Percentiles rank a stretch among this genome's conserved stretches.
These are phyloP conservation scores for Nyssa sinensis DNA, from an alignment of 148 eudicot species.

Conservation along the genomic window DNA sequence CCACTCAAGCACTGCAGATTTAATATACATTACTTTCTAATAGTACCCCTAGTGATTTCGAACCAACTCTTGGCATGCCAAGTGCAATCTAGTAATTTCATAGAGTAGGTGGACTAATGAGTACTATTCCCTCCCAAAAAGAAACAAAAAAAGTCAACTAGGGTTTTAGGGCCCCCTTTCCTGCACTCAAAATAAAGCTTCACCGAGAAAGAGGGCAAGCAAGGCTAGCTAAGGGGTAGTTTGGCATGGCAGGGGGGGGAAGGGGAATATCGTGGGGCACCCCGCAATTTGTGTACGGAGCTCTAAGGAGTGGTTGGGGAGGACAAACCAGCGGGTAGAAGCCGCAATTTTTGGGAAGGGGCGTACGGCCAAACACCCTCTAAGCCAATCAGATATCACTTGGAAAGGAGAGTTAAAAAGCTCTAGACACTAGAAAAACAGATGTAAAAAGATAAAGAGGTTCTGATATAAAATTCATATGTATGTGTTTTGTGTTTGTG, in stretches of 20 bases:
- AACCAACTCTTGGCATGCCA: background rate
- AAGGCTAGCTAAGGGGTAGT: background rate
- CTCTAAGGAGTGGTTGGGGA: no score
- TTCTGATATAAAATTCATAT: background rate
- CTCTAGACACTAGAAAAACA: slow-evolving; percentile 11
- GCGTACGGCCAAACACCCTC: no score
- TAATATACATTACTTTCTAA: background rate
- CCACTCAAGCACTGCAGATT: background rate
- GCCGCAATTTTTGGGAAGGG: no score
- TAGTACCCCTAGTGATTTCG: slow-evolving; percentile 3
- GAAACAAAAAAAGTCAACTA: slow-evolving; percentile 21
- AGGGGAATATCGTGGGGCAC: no score
- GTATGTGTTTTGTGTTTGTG: no score
- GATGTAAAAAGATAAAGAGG: background rate
- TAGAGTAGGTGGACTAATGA: background rate
- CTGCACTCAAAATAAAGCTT: slow-evolving; percentile 6
- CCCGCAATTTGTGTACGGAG: no score
- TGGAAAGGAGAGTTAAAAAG: background rate
- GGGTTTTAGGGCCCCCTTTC: slow-evolving; percentile 6
- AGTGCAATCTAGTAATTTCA: background rate
- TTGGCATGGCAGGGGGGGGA: no score
- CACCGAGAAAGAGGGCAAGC: slow-evolving; percentile 4
- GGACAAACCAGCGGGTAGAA: no score
- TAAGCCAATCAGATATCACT: slow-evolving; percentile 1
- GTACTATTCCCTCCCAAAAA: background rate